Conservation (phyloP, 257 asterid genomes). For the Cinchona pubescens region DNA sequence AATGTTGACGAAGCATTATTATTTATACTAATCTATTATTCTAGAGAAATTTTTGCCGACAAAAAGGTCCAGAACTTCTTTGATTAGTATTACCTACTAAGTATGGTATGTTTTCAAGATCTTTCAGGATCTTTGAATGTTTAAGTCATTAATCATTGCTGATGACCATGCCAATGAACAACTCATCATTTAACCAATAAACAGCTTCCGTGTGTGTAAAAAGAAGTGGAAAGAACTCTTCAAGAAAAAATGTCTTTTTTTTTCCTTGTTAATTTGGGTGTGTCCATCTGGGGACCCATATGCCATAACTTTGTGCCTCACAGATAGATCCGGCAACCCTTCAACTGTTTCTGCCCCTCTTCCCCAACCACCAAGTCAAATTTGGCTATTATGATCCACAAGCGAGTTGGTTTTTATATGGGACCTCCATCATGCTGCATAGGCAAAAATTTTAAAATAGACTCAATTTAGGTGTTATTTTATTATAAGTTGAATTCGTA, state of each 20-base stretch:
- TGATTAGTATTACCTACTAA: no score
- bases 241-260: not conserved
- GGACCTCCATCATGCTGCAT: not conserved
- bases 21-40: no score
- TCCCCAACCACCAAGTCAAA: conserved; percentile 29
- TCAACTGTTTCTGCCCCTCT: conserved; percentile 27
- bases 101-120: not conserved
- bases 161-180: not conserved
- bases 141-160: not conserved
- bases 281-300: conserved; percentile 23
- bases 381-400: conserved; percentile 21
- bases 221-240: not conserved
- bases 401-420: conserved; percentile 18
- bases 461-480: no score
- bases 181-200: not conserved
- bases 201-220: not conserved
- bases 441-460: no score
- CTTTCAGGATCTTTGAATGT: not conserved
- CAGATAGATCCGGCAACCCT: conserved; percentile 29
- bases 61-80: not conserved
- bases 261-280: not conserved
- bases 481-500: no score
- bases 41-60: not conserved
- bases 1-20: not conserved
- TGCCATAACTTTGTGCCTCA: conserved; percentile 28